A percentile compares a stretch with the other conserved stretches of the same genome.
phyloP scores from a whole-genome alignment of 2,329 filamentous ascomycete genomes.

The Xylariomycetidae sp. region DNA sequence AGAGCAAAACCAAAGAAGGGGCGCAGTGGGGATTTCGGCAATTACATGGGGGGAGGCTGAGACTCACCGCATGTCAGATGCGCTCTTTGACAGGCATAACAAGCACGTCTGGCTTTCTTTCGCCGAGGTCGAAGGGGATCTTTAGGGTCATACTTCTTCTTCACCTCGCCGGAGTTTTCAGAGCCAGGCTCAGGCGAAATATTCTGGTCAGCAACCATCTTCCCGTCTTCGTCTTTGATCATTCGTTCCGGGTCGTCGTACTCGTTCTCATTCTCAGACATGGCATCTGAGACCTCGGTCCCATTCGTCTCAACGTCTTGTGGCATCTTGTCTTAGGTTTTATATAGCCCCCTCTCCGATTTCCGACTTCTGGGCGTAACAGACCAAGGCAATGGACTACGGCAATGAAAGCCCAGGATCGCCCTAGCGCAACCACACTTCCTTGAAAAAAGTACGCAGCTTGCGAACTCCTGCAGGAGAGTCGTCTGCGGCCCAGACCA shows the following conservation, averaged over 20 bases:
- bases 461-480: conserved; percentile 25
- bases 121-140: conserved; percentile 83
- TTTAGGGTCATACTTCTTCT: conserved; percentile 76
- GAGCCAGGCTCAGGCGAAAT: conserved; percentile 37
- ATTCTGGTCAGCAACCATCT: conserved; percentile 47
- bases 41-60: conserved; percentile 21
- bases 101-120: conserved; percentile 94
- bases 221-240: conserved; percentile 45
- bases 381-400: no score
- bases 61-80: conserved; percentile 95
- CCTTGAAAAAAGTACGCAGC: conserved; percentile 14
- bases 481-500: no score
- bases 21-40: conserved; percentile 15
- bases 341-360: conserved; percentile 37
- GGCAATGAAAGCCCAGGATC: conserved; percentile 20
- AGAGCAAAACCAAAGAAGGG: conserved; percentile 13
- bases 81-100: conserved; percentile 93
- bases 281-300: conserved; percentile 52
- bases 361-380: no score
- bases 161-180: conserved; percentile 44
- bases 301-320: conserved; percentile 49
- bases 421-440: conserved; percentile 29
- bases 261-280: conserved; percentile 58
- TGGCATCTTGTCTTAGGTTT: conserved; percentile 50
- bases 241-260: conserved; percentile 42